Evolutionary conservation across 164 flowering plant species (phyloP), one percentile per base, ranked within the genome.

Genomic region (Aristolochia fimbriata): DNA sequence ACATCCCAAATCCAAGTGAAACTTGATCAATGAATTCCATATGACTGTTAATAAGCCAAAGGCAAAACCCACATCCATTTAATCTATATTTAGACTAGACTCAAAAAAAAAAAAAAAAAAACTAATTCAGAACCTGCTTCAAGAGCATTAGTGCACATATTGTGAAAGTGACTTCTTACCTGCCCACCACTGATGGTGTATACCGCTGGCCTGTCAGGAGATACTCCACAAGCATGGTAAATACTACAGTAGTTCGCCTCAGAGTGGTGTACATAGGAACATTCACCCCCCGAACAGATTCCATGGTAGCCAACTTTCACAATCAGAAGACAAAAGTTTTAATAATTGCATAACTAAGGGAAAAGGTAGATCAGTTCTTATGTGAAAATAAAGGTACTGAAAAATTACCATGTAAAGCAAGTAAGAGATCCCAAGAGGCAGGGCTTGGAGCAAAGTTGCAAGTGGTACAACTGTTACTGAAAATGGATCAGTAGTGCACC

Each of bases 241-340:
- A 82, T 45, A 79, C 92, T 37, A 86, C 91, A 24, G 98, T 84
- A 11, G 98, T 91, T 67, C 93, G 72, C 65, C 98, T 77, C 14
- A 91, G 83, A 30, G 96, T 81, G 51, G 98, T 88, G 75, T 91
- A 91, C 98, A 88, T 88, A 0, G 98, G 98, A 67, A 91, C 91
- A 81, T 72, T 88, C 52, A 88, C 76, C 52, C 79, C 83, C 46
- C 95, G 84, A 20, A 91, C 86, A 57, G 95, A 79, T 72, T 86
- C 98, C 96, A 88, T 91, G 1, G 86, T 57, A 16, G 78, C 82
- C 70, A 88, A 71, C 98, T 88, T 78, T 66, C 19, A 52, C 8
- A 46, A 57, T 51, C 55, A 46, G 24, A 58, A 31, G 2, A 17
- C 53, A 57, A 19, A 23, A 48, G 6, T 0, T 1, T 37, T 37